Base-by-base conservation (phyloP, 106 monocot species). In the Dendrobium chrysotoxum region DNA sequence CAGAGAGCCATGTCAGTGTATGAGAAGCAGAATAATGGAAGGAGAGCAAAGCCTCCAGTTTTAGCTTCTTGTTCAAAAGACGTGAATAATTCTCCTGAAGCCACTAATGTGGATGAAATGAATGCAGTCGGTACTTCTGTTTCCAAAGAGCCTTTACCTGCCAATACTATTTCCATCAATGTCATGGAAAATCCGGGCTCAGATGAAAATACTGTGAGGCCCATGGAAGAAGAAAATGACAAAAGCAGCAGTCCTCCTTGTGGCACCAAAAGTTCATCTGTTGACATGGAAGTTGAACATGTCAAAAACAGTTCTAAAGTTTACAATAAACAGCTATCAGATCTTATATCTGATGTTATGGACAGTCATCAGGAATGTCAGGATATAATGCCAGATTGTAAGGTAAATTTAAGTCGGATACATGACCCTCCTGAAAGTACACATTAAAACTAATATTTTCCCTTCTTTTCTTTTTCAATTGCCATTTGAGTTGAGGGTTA, bases 401-500 rank as follows among this genome's bases (percentile, higher is more conserved):
- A 47, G 76, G 76, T 76, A 76, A 76, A 28, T 47, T 76, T 76
- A 76, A 76, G 26, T 76, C 46, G 76, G 76, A 76, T 76, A 76
- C 76, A 76, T 76, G 50, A 76, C 76, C 47, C 76, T 76, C 28
- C 76, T 46, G 76, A 76, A 76, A 76, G 76, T 50, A 50, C 76
- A 45, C 76, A 76, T 76, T 76, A 47, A 50, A 76, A 47, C 74
- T 74, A 74, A 74, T 30, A 21, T 35, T 35, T 31, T 35, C 31
- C n/a, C 11, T 25, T 7, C 50, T 50, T 26, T 23, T 74, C 3
- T 47, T 4, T 76, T 76, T 76, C 5, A 12, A 26, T 31, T 28
- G 76, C 76, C 7, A 46, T 76, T 50, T 50, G 10, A 28, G 76
- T 76, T 76, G n/a, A 76, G 76, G 76, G 76, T 76, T 76, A 46